Base-by-base conservation (phyloP, 2,329 filamentous ascomycete genomes). In the Rhinocladiella similis region DNA sequence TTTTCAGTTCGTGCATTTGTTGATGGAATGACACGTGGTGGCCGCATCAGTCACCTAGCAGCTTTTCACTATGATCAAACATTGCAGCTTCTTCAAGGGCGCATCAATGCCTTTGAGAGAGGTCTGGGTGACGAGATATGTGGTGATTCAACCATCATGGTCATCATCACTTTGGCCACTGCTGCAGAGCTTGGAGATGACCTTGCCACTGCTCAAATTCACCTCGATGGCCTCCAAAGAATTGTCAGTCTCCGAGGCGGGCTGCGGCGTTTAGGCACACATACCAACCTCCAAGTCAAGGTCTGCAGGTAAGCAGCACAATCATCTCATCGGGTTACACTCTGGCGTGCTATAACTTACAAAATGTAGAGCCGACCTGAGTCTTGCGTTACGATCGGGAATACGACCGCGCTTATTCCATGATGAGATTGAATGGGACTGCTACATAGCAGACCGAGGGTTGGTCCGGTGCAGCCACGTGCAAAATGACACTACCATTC, bases 271-370 rank as follows among this genome's bases (percentile, higher is more conserved):
- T n/a, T 53, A 25, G 25, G 38, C 38, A 47, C 42, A 16, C 50
- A 54, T 39, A 54, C 10, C 6, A 54, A 54, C 48, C 7, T 54
- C 13, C 51, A 54, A 42, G 51, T 54, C 42, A 54, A 54, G n/a
- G 43, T 54, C 16, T 54, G 51, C 51, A 47, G 51, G 51, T 54
- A 48, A 4, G 42, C n/a, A n/a, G n/a, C n/a, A n/a, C n/a, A n/a
- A n/a, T n/a, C n/a, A n/a, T n/a, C n/a, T n/a, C n/a, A n/a, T n/a
- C n/a, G n/a, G n/a, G n/a, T n/a, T n/a, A n/a, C n/a, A n/a, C n/a
- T n/a, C n/a, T n/a, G n/a, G n/a, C n/a, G n/a, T n/a, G n/a, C n/a
- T n/a, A n/a, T n/a, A n/a, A n/a, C n/a, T n/a, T n/a, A n/a, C n/a
- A 20, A 20, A 41, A 14, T 3, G 9, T 38, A 54, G 41, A 35